phyloP scores from a whole-genome alignment of 345 rosid genomes.

The Eucalyptus cloeziana region DNA sequence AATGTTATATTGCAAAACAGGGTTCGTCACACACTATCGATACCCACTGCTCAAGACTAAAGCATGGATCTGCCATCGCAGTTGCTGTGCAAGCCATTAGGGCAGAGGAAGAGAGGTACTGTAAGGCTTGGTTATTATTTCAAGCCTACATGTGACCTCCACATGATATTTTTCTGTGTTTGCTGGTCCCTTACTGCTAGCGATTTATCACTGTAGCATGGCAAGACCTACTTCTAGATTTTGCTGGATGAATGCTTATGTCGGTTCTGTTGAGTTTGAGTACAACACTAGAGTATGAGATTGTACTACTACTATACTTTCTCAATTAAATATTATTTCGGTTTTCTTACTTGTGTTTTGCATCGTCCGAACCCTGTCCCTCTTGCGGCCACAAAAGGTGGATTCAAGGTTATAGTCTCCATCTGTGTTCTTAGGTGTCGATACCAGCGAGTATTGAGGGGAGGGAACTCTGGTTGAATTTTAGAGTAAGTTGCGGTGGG shows the following conservation, averaged over 20 bases:
- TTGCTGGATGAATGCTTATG: background rate
- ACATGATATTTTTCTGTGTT: background rate
- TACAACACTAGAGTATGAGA: background rate
- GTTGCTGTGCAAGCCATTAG: background rate
- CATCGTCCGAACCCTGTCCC: background rate
- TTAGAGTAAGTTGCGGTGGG: background rate
- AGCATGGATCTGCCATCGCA: background rate
- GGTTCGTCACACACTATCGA: background rate
- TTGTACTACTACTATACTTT: background rate
- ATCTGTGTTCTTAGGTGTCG: background rate
- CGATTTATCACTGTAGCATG: background rate
- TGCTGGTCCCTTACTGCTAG: background rate
- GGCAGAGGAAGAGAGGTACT: background rate
- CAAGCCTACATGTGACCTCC: background rate
- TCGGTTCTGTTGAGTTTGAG: background rate
- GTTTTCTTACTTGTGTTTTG: background rate
- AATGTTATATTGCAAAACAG: background rate
- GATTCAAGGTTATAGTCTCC: background rate
- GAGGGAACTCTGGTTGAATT: background rate
- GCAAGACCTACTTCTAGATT: background rate
- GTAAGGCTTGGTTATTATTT: slow-evolving; percentile 6
- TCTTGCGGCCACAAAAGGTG: background rate
- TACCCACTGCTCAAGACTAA: background rate
- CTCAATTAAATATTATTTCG: background rate
- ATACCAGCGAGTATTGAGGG: background rate